Base-by-base conservation (phyloP, 371 early-diverging fungal species). In the Thermomucor indicae-seudaticae region DNA sequence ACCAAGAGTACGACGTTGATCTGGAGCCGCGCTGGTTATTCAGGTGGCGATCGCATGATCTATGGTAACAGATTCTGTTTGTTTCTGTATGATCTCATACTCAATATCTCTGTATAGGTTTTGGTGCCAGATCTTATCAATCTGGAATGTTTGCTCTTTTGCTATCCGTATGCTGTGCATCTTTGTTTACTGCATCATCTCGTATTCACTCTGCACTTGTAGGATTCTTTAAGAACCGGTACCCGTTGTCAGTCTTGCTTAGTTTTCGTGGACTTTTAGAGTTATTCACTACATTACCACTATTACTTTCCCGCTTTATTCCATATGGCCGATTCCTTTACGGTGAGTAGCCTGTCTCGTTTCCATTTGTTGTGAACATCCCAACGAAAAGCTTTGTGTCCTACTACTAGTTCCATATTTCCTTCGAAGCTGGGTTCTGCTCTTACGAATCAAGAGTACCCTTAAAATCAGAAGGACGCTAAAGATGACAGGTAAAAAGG, bases 391-490 rank as follows among this genome's bases (percentile, higher is more conserved):
- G n/a, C n/a, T n/a, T n/a, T n/a, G n/a, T n/a, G n/a, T n/a, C n/a
- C n/a, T 72, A 68, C 49, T 22, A 23, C 1, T 49, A 75, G 76
- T 84, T 1, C 85, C 85, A 22, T 84, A 84, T 42, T 84, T 82
- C 48, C 49, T 84, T 14, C 59, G 85, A 37, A 79, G 79, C 23
- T 80, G 80, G 77, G 76, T 77, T 12, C 62, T 81, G 16, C 57
- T 81, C 12, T 58, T 78, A 28, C 70, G 83, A 20, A 62, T 84
- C 29, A 75, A 80, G 39, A 79, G 83, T 39, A 79, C 73, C 10
- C 55, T 80, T 47, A 78, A 81, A 38, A 79, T 81, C 28, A 74
- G 74, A 16, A 70, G 71, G 28, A 80, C 73, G 64, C 50, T 78
- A 29, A 51, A 74, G 51, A 63, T 81, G 75, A 57, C 75, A 65